Base-by-base conservation (phyloP, 257 asterid species). In the Ballota nigra region DNA sequence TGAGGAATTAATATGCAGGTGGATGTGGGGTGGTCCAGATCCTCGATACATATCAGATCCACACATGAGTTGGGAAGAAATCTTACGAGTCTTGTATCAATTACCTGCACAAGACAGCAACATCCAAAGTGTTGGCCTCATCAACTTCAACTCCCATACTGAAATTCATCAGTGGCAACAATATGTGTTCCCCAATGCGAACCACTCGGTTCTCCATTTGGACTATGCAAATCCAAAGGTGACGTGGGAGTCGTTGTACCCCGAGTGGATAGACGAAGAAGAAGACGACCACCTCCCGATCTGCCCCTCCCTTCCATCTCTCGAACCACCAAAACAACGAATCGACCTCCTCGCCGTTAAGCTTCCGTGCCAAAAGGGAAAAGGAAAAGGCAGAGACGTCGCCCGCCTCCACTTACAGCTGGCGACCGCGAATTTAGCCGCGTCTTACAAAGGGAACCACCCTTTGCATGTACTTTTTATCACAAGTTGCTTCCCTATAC, bases 211-310 rank as follows among this genome's bases (percentile, higher is more conserved):
- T 18, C 80, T 90, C n/a, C 76, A 73, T 31, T 85, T 92, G 8
- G 82, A 86, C 33, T 65, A 78, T 8, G 89, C 80, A 0, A 83
- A 82, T 1, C 51, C 57, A 59, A 88, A 83, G 43, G 28, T 84
- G 23, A 88, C 95, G 1, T 90, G 98, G 98, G 89, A 84, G 4
- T n/a, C 79, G 4, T 62, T 92, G 29, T 92, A 80, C 74, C 98
- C 98, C 0, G 97, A 92, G 75, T 92, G 98, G 98, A 92, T 92
- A 4, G 98, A 92, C 59, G 97, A 92, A 40, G 98, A 88, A 23
- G 86, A 92, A 70, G 91, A 92, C 13, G 78, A 65, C 2, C 84
- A 79, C 31, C 74, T 90, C 24, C 98, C 97, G 4, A 83, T 53
- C 31, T 92, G 97, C 76, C 96, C 95, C 18, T 71, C 86, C 2